phyloP scores from a whole-genome alignment of 2,329 filamentous ascomycete genomes.

The Alternaria alternata region DNA sequence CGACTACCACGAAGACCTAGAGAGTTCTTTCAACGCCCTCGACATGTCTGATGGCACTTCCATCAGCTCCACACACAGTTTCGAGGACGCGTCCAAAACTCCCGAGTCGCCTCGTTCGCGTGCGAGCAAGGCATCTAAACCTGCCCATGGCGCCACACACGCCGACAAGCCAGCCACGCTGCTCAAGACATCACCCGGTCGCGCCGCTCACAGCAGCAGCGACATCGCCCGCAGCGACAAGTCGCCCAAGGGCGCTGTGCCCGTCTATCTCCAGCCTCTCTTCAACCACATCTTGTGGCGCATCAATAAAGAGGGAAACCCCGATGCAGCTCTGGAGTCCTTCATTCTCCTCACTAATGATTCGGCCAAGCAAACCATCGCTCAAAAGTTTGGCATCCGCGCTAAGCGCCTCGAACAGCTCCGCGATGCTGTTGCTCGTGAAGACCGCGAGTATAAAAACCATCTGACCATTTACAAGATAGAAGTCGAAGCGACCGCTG shows the following conservation, averaged over 20 bases:
- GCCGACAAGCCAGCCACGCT: constrained; percentile 28
- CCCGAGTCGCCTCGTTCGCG: constrained; percentile 53
- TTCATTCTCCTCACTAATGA: constrained; percentile 63
- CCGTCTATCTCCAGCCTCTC: constrained; percentile 54
- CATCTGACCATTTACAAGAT: constrained; percentile 50
- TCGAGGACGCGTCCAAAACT: constrained; percentile 48
- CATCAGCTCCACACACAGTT: constrained; percentile 55
- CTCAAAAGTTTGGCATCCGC: constrained; percentile 60
- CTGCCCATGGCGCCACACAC: constrained; percentile 32
- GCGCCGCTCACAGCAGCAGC: constrained; percentile 42
- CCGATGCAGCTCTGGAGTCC: constrained; percentile 57
- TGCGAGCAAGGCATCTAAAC: constrained; percentile 35
- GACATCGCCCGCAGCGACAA: constrained; percentile 35
- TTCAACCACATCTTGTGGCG: constrained; percentile 63
- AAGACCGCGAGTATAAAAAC: constrained; percentile 58
- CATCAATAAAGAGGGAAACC: constrained; percentile 59
- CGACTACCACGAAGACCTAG: constrained; percentile 48
- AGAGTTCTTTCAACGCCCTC: constrained; percentile 48
- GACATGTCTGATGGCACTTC: constrained; percentile 51
- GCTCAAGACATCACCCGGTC: constrained; percentile 32
- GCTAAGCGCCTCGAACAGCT: constrained; percentile 60
- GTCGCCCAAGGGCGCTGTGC: constrained; percentile 45
- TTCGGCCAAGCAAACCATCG: constrained; percentile 54
- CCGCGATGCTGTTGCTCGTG: constrained; percentile 58
- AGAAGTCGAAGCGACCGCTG: constrained; percentile 39